Evolutionary conservation across 345 rosid species (phyloP).

Genomic region (Eucalyptus shirleyi): DNA sequence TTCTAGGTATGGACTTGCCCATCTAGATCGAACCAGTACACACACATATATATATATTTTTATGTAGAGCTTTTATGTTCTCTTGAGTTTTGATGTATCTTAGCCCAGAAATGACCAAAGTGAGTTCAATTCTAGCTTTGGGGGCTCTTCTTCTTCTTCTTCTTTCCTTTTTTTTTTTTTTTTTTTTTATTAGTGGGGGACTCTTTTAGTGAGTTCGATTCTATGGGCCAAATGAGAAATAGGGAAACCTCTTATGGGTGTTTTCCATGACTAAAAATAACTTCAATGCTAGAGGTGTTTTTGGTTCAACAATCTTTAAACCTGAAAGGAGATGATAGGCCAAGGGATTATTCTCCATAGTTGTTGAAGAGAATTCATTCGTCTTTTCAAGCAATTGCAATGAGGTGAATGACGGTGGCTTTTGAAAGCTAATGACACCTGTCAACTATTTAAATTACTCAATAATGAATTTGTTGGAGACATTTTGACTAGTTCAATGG

Average conservation of each 20-base stretch:
- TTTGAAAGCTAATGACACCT: rapidly evolving
- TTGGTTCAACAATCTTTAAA: neutral
- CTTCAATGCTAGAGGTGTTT: neutral
- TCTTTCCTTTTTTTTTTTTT: rapidly evolving
- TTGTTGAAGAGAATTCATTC: neutral
- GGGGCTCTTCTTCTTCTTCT: neutral
- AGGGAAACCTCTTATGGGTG: neutral
- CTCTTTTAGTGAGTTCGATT: neutral
- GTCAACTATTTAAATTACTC: neutral
- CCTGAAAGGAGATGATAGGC: neutral
- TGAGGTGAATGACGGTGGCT: neutral
- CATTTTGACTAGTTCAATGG: neutral
- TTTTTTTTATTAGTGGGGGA: neutral
- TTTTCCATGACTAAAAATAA: too few relatives aligned
- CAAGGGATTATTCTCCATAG: neutral
- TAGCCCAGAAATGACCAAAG: rapidly evolving
- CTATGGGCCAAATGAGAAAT: neutral
- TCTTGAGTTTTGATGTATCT: neutral
- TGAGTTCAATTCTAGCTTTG: neutral
- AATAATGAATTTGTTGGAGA: neutral
- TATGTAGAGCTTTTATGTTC: neutral
- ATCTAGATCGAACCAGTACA: rapidly evolving
- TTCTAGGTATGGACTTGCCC: neutral
- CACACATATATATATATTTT: too few relatives aligned
- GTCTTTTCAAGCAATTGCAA: neutral